Conservation (phyloP, 768 basidiomycete genomes). For the Panaeolus papilionaceus region DNA sequence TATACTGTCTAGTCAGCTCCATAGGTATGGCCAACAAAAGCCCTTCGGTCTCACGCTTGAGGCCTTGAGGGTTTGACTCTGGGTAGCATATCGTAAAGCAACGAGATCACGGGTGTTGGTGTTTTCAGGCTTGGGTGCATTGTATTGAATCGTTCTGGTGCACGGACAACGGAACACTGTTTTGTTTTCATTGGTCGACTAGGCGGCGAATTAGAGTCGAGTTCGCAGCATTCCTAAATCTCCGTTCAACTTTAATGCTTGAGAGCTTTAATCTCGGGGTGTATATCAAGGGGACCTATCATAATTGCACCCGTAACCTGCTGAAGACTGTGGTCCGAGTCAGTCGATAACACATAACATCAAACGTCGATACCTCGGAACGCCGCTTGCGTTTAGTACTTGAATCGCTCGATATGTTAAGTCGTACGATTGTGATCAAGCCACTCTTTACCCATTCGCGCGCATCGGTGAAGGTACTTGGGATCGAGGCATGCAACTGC, state of each 20-base stretch:
- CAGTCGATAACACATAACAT: background rate
- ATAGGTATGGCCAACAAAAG: too few relatives aligned
- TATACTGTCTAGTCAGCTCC: too few relatives aligned
- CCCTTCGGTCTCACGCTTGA: background rate
- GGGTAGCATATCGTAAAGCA: background rate
- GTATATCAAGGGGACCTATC: background rate
- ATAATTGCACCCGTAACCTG: background rate
- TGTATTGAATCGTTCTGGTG: too few relatives aligned
- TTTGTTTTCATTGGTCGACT: background rate
- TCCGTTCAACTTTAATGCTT: background rate
- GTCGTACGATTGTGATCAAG: background rate
- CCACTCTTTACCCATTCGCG: background rate
- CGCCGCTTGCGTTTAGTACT: background rate
- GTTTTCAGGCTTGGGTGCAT: background rate
- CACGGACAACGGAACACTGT: background rate
- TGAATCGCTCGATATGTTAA: background rate
- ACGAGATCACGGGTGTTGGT: background rate
- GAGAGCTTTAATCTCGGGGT: too few relatives aligned
- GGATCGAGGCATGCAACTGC: too few relatives aligned
- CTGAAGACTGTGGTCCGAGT: background rate
- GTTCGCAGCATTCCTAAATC: background rate
- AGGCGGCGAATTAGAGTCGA: background rate
- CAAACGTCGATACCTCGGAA: conserved; percentile 14
- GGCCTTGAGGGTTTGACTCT: too few relatives aligned
- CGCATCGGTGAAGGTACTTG: background rate